Evolutionary conservation across 1,284 basidiomycete species (phyloP).

Genomic region (Microbotryum intermedium): DNA sequence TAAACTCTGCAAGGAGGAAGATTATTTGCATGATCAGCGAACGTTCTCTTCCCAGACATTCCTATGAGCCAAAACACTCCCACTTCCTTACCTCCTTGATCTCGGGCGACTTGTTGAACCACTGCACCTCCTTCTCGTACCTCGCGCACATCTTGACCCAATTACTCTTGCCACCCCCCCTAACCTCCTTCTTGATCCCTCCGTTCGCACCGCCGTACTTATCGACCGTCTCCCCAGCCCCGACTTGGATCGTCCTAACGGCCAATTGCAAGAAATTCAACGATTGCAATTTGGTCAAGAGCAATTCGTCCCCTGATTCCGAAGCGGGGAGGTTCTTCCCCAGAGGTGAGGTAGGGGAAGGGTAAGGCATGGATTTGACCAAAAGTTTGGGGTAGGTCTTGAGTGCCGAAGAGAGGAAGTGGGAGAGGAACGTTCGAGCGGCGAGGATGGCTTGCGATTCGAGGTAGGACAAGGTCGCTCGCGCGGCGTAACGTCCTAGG

Average conservation of each 20-base stretch:
- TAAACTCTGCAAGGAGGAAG: constrained; percentile 45
- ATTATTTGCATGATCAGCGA: no score
- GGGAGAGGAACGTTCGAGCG: constrained; percentile 69
- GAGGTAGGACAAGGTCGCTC: constrained; percentile 75
- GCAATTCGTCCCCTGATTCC: constrained; percentile 52
- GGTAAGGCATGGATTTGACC: constrained; percentile 43
- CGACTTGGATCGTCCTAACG: constrained; percentile 68
- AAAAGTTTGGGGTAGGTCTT: constrained; percentile 43
- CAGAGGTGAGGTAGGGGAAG: constrained; percentile 20
- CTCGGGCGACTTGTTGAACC: constrained; percentile 51
- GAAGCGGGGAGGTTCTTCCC: constrained; percentile 30
- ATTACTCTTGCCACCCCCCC: constrained; percentile 24
- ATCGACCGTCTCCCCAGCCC: constrained; percentile 49
- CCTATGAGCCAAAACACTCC: no score
- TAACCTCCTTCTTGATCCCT: constrained; percentile 14
- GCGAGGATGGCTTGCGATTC: constrained; percentile 77
- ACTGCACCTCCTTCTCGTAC: constrained; percentile 32
- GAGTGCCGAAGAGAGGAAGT: constrained; percentile 58
- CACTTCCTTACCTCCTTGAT: constrained; percentile 54
- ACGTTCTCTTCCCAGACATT: no score
- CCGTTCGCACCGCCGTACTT: constrained; percentile 18
- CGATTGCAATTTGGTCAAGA: constrained; percentile 59
- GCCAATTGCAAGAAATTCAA: constrained; percentile 84
- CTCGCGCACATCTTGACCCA: constrained; percentile 24
- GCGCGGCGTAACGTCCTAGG: constrained; percentile 62